Conservation (phyloP, 495 filamentous ascomycete species). For the Trichoderma parareesei region DNA sequence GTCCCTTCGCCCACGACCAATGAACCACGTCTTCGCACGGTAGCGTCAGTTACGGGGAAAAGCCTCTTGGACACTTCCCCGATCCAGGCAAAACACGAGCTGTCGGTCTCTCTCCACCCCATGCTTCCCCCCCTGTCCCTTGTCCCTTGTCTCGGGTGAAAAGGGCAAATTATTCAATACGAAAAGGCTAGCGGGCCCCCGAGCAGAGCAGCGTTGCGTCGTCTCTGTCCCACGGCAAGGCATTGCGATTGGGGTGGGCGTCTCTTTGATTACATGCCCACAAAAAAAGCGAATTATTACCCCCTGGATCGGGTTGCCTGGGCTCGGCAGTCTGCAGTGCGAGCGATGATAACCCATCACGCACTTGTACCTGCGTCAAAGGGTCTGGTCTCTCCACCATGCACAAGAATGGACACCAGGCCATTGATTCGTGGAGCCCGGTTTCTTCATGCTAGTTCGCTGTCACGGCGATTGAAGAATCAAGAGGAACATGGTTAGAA, state of each 20-base stretch:
- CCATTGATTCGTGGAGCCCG: conserved; percentile 1
- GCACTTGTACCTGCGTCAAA: conserved; percentile 8
- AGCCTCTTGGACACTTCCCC: background rate
- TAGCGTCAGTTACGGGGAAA: background rate
- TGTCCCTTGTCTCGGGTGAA: conserved; percentile 5
- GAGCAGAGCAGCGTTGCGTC: background rate
- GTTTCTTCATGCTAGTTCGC: no score
- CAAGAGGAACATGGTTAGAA: background rate
- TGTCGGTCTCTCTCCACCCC: background rate
- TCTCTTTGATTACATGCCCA: conserved; percentile 6
- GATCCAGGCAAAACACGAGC: conserved; percentile 2
- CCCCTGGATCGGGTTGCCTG: conserved; percentile 3
- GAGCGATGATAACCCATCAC: background rate
- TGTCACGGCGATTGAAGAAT: background rate
- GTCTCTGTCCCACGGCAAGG: background rate
- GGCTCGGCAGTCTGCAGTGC: background rate
- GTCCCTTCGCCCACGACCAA: background rate
- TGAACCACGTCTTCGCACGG: no score
- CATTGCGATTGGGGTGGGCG: background rate
- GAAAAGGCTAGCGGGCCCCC: background rate
- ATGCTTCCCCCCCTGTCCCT: no score
- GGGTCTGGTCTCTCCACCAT: background rate
- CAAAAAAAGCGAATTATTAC: background rate
- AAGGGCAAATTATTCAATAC: conserved; percentile 10
- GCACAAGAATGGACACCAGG: background rate